phyloP scores from a whole-genome alignment of 2,329 filamentous ascomycete species.

The Xylaria sp. region DNA sequence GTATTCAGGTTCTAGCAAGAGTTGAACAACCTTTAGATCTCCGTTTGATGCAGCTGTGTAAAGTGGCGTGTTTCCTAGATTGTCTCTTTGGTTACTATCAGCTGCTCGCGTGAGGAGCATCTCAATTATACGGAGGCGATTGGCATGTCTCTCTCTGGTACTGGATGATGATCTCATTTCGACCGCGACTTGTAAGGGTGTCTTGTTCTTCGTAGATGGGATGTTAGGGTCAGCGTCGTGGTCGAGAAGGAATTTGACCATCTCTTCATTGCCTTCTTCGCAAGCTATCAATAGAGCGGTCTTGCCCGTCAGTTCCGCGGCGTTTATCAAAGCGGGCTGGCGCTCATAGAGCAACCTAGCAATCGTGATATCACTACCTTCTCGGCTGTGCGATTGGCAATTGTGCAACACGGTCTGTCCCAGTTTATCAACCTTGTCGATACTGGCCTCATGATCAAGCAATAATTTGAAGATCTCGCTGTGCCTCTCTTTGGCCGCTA shows the following conservation, averaged over 20 bases:
- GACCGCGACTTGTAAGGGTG: constrained; percentile 1
- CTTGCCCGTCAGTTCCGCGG: not conserved
- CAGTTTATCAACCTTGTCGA: not conserved
- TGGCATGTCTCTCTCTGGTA: not conserved
- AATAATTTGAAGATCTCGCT: constrained; percentile 2
- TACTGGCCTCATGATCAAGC: not conserved
- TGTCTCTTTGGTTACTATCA: not conserved
- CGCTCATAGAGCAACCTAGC: not conserved
- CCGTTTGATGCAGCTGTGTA: constrained; percentile 4
- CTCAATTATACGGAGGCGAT: constrained; percentile 2
- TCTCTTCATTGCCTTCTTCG: not conserved
- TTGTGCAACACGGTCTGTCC: constrained; percentile 1
- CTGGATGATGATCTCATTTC: constrained; percentile 3
- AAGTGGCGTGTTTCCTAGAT: constrained; percentile 4
- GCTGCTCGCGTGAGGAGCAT: not conserved
- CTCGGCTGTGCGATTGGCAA: not conserved
- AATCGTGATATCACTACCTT: not conserved
- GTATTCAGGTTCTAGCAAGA: not conserved
- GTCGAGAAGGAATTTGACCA: constrained; percentile 5
- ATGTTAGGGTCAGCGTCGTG: constrained; percentile 1
- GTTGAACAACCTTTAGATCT: not conserved
- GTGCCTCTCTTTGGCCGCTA: constrained; percentile 1
- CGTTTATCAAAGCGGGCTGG: not conserved
- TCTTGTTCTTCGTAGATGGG: not conserved
- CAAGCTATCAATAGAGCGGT: constrained; percentile 6